These are phyloP conservation scores for Pseudocercospora eumusae DNA, from an alignment of 2,329 filamentous ascomycete species.

Conservation along the genomic window DNA sequence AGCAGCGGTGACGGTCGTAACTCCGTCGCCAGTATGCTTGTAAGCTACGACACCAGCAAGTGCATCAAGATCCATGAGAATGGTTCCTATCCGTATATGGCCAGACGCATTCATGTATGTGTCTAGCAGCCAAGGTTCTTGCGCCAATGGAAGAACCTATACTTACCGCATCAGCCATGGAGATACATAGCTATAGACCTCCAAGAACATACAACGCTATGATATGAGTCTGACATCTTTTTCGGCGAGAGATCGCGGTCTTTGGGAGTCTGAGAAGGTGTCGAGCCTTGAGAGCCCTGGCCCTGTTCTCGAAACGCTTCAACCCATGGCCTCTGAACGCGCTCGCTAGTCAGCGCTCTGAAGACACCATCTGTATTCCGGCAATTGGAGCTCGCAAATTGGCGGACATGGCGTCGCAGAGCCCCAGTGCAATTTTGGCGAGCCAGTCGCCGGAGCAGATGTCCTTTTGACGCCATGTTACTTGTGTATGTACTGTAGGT, in stretches of 20 bases:
- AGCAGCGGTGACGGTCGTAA: slow-evolving; percentile 65
- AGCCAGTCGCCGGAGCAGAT: background rate
- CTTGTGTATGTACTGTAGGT: background rate
- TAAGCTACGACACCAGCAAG: slow-evolving; percentile 75
- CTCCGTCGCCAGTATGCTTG: slow-evolving; percentile 66
- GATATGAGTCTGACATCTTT: slow-evolving; percentile 71
- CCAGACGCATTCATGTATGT: slow-evolving; percentile 76
- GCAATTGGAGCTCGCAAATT: slow-evolving; percentile 25
- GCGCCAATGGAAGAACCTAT: slow-evolving; percentile 66
- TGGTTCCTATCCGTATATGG: slow-evolving; percentile 70
- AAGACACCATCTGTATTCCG: slow-evolving; percentile 60
- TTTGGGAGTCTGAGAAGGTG: slow-evolving; percentile 40
- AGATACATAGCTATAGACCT: slow-evolving; percentile 10
- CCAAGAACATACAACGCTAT: slow-evolving; percentile 58
- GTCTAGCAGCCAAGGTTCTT: slow-evolving; percentile 75
- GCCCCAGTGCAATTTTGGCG: background rate
- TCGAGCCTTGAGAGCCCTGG: slow-evolving; percentile 37
- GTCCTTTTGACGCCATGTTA: slow-evolving; percentile 7
- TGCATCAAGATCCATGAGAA: slow-evolving; percentile 80
- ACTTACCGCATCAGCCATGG: slow-evolving; percentile 36
- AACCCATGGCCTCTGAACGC: slow-evolving; percentile 68
- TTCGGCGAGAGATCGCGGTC: slow-evolving; percentile 64
- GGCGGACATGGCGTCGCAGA: background rate
- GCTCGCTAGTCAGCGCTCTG: slow-evolving; percentile 58
- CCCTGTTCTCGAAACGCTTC: slow-evolving; percentile 61